Evolutionary conservation across 1,139 yeast genomes (phyloP).

Genomic region (Pichia sp.): DNA sequence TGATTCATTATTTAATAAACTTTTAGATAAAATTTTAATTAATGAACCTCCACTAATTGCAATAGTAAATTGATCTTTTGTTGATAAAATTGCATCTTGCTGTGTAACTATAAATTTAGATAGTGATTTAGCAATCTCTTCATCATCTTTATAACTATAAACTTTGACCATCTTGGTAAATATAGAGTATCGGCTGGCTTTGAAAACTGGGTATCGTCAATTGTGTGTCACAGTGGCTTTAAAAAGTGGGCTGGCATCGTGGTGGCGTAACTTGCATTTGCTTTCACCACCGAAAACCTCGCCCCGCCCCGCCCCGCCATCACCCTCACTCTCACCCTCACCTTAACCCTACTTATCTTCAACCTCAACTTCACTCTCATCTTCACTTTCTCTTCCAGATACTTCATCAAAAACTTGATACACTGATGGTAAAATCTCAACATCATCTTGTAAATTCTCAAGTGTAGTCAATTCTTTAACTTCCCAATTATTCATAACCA

Average conservation of each 20-base stretch:
- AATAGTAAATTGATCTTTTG: constrained; percentile 45
- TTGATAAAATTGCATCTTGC: constrained; percentile 47
- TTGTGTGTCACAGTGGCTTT: not conserved
- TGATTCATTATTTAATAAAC: constrained; percentile 54
- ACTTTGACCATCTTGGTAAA: constrained; percentile 30
- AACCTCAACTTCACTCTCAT: no score
- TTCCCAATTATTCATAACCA: constrained; percentile 14
- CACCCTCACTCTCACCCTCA: no score
- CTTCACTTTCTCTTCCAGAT: not conserved
- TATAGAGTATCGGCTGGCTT: no score
- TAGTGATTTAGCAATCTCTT: constrained; percentile 51
- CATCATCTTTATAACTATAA: constrained; percentile 46
- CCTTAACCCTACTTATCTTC: no score
- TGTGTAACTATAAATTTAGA: constrained; percentile 46
- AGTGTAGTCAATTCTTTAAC: constrained; percentile 14
- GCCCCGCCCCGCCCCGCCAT: no score
- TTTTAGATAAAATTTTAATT: constrained; percentile 65
- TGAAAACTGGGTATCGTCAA: not conserved
- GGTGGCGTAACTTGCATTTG: no score
- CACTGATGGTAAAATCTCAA: not conserved
- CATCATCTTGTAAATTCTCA: constrained; percentile 10
- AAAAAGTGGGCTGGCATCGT: not conserved
- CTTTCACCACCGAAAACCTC: no score
- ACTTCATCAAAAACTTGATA: not conserved
- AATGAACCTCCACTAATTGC: constrained; percentile 91